These are phyloP conservation scores for Leishmania amazonensis DNA, from an alignment of 208 protist species.

Conservation along the genomic window DNA sequence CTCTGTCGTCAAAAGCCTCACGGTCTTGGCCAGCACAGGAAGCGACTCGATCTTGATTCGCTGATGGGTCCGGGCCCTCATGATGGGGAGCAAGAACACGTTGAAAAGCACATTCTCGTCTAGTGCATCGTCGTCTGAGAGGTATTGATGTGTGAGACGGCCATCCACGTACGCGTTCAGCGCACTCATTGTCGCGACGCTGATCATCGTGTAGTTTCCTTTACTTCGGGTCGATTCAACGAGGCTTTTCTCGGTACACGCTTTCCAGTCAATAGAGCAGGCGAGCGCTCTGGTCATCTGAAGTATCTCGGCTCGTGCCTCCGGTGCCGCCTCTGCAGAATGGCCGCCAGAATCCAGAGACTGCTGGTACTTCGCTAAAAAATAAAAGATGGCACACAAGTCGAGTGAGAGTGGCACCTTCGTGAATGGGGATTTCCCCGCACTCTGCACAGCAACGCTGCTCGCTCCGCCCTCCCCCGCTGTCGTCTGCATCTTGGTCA, in stretches of 20 bases:
- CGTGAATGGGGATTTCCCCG: not conserved
- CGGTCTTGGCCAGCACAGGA: not conserved
- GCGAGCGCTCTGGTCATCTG: conserved; percentile 1
- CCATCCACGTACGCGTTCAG: conserved; percentile 3
- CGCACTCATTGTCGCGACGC: not conserved
- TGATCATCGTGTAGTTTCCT: not conserved
- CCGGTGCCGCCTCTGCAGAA: not conserved
- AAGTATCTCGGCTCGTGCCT: not conserved
- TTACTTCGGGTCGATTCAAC: conserved; percentile 1
- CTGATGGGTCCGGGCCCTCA: not conserved
- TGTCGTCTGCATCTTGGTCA: conserved; percentile 2
- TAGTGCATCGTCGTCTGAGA: conserved; percentile 1
- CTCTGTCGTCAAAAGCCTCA: not conserved
- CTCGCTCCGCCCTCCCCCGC: not conserved
- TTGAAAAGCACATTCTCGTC: conserved; percentile 21
- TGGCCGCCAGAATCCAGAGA: not conserved
- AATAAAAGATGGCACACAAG: conserved; percentile 16
- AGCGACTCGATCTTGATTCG: not conserved
- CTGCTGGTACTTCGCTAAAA: not conserved
- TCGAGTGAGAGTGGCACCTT: conserved; percentile 11
- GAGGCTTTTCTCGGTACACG: not conserved
- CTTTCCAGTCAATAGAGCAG: conserved; percentile 24
- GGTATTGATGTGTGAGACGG: not conserved
- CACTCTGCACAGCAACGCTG: not conserved
- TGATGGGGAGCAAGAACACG: conserved; percentile 11